Evolutionary conservation across 371 early-diverging fungal genomes (phyloP).

Genomic region (Sanchytrium tribonematis): DNA sequence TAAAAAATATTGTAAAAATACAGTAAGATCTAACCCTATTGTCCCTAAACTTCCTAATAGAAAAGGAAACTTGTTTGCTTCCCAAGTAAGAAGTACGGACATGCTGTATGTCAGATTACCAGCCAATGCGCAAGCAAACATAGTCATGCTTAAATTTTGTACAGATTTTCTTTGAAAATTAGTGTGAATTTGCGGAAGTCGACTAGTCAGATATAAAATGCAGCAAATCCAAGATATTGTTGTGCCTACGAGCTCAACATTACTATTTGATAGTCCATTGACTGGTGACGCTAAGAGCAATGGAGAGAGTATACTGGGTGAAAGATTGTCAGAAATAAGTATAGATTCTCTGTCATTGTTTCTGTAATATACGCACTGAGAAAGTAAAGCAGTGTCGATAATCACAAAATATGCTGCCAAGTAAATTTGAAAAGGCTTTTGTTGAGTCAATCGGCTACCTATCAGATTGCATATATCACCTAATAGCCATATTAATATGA

Average conservation of each 20-base stretch:
- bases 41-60: background rate
- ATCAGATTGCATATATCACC: slow-evolving; percentile 49
- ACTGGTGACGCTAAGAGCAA: background rate
- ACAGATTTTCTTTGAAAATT: slow-evolving; percentile 30
- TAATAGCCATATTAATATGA: slow-evolving; percentile 47
- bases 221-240: slow-evolving; percentile 36
- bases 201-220: slow-evolving; percentile 29
- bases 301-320: background rate
- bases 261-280: background rate
- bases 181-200: slow-evolving; percentile 42
- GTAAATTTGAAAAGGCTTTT: slow-evolving; percentile 35
- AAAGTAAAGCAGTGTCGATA: slow-evolving; percentile 16
- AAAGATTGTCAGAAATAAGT: slow-evolving; percentile 1
- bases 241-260: slow-evolving; percentile 19
- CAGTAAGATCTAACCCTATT: background rate
- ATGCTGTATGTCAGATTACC: slow-evolving; percentile 48
- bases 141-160: slow-evolving; percentile 37
- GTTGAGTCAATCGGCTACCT: slow-evolving; percentile 39
- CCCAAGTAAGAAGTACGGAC: slow-evolving; percentile 19
- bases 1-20: background rate
- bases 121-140: slow-evolving; percentile 51
- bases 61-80: background rate
- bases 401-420: slow-evolving; percentile 24
- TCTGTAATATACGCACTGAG: slow-evolving; percentile 22
- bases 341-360: slow-evolving; percentile 3